phyloP scores from a whole-genome alignment of 1,139 yeast species.

The Saccharomyces pastorianus region DNA sequence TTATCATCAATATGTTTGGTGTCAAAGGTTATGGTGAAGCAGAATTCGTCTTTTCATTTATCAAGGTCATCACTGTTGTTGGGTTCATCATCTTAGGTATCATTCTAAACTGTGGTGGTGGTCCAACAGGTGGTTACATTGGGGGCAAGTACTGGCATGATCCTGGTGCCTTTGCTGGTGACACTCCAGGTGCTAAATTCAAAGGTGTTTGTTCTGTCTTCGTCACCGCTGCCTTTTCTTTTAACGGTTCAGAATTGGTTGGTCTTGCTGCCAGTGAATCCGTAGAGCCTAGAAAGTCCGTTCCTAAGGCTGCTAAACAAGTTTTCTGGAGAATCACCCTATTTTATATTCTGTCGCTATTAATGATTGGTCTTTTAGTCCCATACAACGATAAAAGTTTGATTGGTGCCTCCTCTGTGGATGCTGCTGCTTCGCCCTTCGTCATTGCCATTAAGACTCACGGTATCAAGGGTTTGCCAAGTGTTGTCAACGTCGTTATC shows the following conservation, averaged over 20 bases:
- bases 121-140: constrained; percentile 47
- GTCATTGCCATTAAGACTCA: constrained; percentile 51
- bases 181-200: constrained; percentile 33
- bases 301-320: constrained; percentile 70
- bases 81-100: constrained; percentile 68
- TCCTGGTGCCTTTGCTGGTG: constrained; percentile 55
- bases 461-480: constrained; percentile 48
- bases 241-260: constrained; percentile 61
- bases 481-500: constrained; percentile 45
- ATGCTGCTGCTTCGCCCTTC: constrained; percentile 53
- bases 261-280: constrained; percentile 89
- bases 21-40: constrained; percentile 59
- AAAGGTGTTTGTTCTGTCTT: constrained; percentile 46
- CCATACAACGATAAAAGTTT: constrained; percentile 36
- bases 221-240: constrained; percentile 51
- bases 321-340: constrained; percentile 65
- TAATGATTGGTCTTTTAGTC: constrained; percentile 41
- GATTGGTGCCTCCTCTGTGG: constrained; percentile 38
- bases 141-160: constrained; percentile 59
- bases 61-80: constrained; percentile 53
- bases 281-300: constrained; percentile 59
- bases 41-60: constrained; percentile 51
- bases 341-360: constrained; percentile 46
- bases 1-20: constrained; percentile 56
- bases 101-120: constrained; percentile 63